Conservation (phyloP, 441 rosid genomes). For the Manihot esculenta region DNA sequence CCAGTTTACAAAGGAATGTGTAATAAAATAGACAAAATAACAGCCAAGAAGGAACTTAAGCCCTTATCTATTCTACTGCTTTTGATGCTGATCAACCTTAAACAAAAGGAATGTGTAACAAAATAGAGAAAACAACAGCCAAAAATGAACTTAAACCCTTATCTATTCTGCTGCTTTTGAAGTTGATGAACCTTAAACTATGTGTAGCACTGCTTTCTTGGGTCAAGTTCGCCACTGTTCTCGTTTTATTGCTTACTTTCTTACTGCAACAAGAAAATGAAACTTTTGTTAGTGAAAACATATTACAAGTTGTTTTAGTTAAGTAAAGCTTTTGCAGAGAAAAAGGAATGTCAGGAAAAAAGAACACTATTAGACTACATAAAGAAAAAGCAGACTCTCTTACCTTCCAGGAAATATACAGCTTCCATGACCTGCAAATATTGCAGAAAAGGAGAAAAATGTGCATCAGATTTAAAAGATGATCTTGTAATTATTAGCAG, state of each 20-base stretch:
- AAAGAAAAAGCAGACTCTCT: conserved; percentile 14
- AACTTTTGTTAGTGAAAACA: background rate
- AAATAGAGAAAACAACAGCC: conserved; percentile 44
- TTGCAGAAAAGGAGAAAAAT: conserved; percentile 21
- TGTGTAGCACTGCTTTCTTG: conserved; percentile 53
- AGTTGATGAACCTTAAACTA: conserved; percentile 33
- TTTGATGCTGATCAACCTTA: conserved; percentile 36
- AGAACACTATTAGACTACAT: conserved; percentile 4
- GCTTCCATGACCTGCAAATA: conserved; percentile 84
- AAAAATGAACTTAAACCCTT: conserved; percentile 18
- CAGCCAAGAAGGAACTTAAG: conserved; percentile 27
- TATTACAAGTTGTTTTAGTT: background rate
- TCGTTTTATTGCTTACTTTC: conserved; percentile 66
- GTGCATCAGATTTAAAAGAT: conserved; percentile 10
- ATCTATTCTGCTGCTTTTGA: conserved; percentile 38
- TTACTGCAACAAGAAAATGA: conserved; percentile 49
- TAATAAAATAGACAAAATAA: conserved; percentile 43
- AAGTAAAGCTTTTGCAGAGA: conserved; percentile 11
- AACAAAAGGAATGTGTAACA: conserved; percentile 39
- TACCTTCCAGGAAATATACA: conserved; percentile 98
- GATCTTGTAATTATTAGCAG: background rate
- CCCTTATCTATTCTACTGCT: conserved; percentile 31
- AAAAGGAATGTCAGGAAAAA: conserved; percentile 9
- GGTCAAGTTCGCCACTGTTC: conserved; percentile 55
- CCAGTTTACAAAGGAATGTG: conserved; percentile 35